Conservation (phyloP, 306 rosid genomes). For the Vigna mungo region DNA sequence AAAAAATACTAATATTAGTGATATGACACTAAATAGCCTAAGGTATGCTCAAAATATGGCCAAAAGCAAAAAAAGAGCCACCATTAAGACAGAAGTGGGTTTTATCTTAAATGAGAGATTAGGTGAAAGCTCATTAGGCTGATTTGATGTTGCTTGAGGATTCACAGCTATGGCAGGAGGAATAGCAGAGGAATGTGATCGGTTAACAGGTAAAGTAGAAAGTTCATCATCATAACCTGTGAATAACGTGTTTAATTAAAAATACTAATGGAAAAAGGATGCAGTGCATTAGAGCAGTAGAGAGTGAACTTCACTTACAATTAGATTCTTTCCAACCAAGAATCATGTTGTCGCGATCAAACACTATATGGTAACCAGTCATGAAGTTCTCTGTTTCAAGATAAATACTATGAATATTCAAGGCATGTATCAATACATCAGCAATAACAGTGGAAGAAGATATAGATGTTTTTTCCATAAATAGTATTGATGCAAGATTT, state of each 20-base stretch:
- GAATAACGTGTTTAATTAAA: conserved; percentile 32
- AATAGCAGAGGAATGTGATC: conserved; percentile 47
- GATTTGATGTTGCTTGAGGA: conserved; percentile 62
- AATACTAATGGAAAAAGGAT: not conserved
- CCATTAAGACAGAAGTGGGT: conserved; percentile 42
- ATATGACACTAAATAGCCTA: conserved; percentile 37
- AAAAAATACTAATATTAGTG: conserved; percentile 35
- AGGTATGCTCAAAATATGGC: conserved; percentile 54
- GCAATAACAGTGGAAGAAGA: conserved; percentile 20
- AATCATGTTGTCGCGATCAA: conserved; percentile 77
- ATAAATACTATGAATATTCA: conserved; percentile 27
- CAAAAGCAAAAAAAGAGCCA: conserved; percentile 50
- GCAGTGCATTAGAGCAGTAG: conserved; percentile 3
- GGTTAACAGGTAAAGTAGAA: conserved; percentile 46
- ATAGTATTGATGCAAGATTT: conserved; percentile 17
- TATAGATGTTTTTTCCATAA: not conserved
- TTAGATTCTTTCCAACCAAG: conserved; percentile 79
- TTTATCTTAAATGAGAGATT: conserved; percentile 51
- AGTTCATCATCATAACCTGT: conserved; percentile 63
- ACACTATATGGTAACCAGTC: conserved; percentile 82
- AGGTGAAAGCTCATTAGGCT: conserved; percentile 34
- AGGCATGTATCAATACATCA: conserved; percentile 20
- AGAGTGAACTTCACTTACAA: conserved; percentile 61
- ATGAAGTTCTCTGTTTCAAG: conserved; percentile 88
- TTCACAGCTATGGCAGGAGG: conserved; percentile 52